These are phyloP conservation scores for Coemansia sp. DNA, from an alignment of 192 early-diverging fungal species.

Conservation along the genomic window DNA sequence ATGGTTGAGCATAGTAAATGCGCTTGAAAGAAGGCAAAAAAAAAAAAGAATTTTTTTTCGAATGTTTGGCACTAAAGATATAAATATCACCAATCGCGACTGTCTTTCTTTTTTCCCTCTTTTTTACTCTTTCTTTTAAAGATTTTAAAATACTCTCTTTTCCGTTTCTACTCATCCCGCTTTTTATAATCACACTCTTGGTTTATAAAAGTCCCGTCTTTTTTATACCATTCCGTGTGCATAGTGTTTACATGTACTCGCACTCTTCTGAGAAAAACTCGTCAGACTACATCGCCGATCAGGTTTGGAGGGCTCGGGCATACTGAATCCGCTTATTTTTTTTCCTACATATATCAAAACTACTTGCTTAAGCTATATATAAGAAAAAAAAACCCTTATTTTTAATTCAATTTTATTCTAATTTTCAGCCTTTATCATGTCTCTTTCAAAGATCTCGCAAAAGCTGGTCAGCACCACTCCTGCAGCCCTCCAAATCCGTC, in stretches of 20 bases:
- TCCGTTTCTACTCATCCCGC: no score
- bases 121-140: no score
- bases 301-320: slow-evolving; percentile 56
- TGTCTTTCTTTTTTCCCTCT: not conserved
- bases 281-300: slow-evolving; percentile 90
- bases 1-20: no score
- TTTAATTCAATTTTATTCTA: not conserved
- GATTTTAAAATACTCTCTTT: no score
- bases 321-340: slow-evolving; percentile 35
- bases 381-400: slow-evolving; percentile 2
- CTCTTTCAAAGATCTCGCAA: slow-evolving; percentile 26
- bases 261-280: slow-evolving; percentile 86
- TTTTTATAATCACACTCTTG: slow-evolving; percentile 2
- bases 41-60: slow-evolving; percentile 10
- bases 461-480: slow-evolving; percentile 18
- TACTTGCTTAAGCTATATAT: slow-evolving; percentile 1
- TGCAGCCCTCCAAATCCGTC: slow-evolving; percentile 4
- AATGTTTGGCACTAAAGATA: not conserved
- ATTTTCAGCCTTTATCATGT: slow-evolving; percentile 9
- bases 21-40: not conserved
- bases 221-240: not conserved
- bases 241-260: slow-evolving; percentile 64
- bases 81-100: not conserved
- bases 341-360: not conserved
- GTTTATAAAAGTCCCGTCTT: not conserved